Percentiles rank a stretch among this genome's conserved stretches.
phyloP scores from a whole-genome alignment of 495 filamentous ascomycete genomes.

The Neurospora sp. region DNA sequence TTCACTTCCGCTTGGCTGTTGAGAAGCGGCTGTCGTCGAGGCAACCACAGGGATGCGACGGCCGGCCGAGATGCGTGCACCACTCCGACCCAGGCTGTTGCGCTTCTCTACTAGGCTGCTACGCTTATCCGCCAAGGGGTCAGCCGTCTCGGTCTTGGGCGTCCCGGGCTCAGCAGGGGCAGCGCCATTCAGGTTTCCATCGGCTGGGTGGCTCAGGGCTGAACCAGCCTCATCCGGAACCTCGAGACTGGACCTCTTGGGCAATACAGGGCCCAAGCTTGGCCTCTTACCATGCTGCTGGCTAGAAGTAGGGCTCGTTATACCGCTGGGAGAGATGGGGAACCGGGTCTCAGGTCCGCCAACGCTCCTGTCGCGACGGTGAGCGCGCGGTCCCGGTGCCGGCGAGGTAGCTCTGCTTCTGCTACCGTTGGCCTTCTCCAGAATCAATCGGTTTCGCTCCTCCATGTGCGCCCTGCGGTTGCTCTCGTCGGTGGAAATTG shows the following conservation, averaged over 20 bases:
- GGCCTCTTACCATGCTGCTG: constrained; percentile 34
- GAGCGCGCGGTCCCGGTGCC: constrained; percentile 47
- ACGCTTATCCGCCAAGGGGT: constrained; percentile 31
- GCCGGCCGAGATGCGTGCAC: constrained; percentile 32
- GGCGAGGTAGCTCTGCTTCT: constrained; percentile 67
- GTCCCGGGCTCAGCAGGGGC: constrained; percentile 16
- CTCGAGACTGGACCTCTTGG: constrained; percentile 37
- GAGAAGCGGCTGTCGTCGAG: constrained; percentile 2
- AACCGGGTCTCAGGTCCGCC: constrained; percentile 76
- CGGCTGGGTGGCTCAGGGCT: constrained; percentile 28
- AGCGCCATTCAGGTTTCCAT: constrained; percentile 32
- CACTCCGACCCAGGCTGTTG: constrained; percentile 40
- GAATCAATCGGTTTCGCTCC: constrained; percentile 75
- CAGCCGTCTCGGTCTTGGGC: constrained; percentile 19
- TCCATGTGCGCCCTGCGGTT: constrained; percentile 91
- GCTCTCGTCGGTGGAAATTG: constrained; percentile 92
- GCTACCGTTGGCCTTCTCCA: constrained; percentile 44
- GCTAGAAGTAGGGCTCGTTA: constrained; percentile 38
- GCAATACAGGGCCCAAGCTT: constrained; percentile 27
- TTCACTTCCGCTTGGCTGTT: constrained; percentile 2
- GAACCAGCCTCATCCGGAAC: constrained; percentile 32
- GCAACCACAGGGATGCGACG: constrained; percentile 26
- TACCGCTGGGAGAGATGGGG: constrained; percentile 64
- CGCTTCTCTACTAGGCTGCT: constrained; percentile 35
- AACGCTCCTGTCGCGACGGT: constrained; percentile 70